Base-by-base conservation (phyloP, 352 stramenopile genomes). In the Pythium folliculosum region DNA sequence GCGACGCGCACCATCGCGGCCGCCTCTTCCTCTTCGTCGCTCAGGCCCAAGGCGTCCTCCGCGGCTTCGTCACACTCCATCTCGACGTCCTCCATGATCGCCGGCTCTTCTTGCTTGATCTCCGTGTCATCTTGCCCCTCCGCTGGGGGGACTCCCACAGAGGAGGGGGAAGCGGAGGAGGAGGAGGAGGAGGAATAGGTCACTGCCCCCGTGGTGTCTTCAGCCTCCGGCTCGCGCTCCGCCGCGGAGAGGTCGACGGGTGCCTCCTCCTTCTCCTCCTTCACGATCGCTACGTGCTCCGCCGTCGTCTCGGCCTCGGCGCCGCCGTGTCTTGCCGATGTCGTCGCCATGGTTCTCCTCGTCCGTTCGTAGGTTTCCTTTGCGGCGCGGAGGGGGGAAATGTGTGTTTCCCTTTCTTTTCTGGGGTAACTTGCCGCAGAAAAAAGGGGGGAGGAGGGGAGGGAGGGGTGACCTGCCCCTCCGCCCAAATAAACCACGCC, bases 361-460 rank as follows among this genome's bases (percentile, higher is more conserved):
- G 9, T 8, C 12, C 17, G 22, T 40, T 51, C 3, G 9, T 43
- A 14, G n/a, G 61, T 68, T 68, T 68, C 51, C 51, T 38, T 51
- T 59, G 48, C 19, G 44, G 25, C 32, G n/a, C 14, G 60, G 49
- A 48, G 22, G 64, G 65, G 40, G 49, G 43, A 52, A 52, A 58
- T 50, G 52, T 49, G 64, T 72, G 59, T 64, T 67, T 72, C 54
- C 60, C 54, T 68, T 72, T 64, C 60, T 65, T 64, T 68, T 64
- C 49, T 64, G 27, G 58, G 66, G 66, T 38, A 72, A 72, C 66
- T 72, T 72, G 66, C 66, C 60, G 65, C 59, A 71, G 65, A 67
- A 71, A 71, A 67, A 71, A 71, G 35, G 65, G 65, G 65, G 52
- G 40, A 57, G 56, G 40, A 60, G n/a, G 21, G 32, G 17, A 22